Evolutionary conservation across 2,329 filamentous ascomycete genomes (phyloP).

Genomic region (Chrysoporthe austroafricana): DNA sequence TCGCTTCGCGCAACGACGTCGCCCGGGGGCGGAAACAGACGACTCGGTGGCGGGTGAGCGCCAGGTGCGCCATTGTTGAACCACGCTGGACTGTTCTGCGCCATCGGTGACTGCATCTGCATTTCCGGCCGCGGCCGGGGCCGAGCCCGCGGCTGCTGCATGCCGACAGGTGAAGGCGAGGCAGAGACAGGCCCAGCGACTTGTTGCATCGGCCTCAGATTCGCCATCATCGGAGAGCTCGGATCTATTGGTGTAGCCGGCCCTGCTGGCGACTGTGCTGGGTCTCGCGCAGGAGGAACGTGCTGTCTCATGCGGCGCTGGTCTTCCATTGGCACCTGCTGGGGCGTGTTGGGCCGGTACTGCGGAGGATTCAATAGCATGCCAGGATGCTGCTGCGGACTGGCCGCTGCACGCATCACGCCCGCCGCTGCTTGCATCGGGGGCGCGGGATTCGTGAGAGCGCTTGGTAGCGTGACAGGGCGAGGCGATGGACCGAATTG

Average conservation of each 20-base stretch:
- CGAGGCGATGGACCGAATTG: not conserved
- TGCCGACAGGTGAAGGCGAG: not conserved
- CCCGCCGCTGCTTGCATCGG: not conserved
- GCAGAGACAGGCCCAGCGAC: not conserved
- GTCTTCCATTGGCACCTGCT: not conserved
- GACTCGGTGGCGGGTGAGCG: not conserved
- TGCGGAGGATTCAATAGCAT: not conserved
- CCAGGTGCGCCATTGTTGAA: not conserved
- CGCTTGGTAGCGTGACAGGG: slow-evolving; percentile 6
- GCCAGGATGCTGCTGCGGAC: not conserved
- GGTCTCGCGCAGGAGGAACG: not conserved
- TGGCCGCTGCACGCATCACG: not conserved
- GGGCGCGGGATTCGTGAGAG: not conserved
- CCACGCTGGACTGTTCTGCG: not conserved
- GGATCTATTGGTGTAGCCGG: not conserved
- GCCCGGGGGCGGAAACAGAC: slow-evolving; percentile 33
- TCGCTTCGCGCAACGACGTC: slow-evolving; percentile 38
- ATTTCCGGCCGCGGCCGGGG: not conserved
- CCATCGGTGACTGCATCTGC: not conserved
- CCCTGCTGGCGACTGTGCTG: slow-evolving; percentile 1
- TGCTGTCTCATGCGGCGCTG: not conserved
- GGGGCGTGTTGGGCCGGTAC: not conserved
- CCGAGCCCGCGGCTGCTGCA: slow-evolving; percentile 2
- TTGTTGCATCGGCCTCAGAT: not conserved
- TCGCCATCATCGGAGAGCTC: not conserved